These are phyloP conservation scores for Tilletiaria anomala DNA, from an alignment of 1,284 basidiomycete species.

Conservation along the genomic window DNA sequence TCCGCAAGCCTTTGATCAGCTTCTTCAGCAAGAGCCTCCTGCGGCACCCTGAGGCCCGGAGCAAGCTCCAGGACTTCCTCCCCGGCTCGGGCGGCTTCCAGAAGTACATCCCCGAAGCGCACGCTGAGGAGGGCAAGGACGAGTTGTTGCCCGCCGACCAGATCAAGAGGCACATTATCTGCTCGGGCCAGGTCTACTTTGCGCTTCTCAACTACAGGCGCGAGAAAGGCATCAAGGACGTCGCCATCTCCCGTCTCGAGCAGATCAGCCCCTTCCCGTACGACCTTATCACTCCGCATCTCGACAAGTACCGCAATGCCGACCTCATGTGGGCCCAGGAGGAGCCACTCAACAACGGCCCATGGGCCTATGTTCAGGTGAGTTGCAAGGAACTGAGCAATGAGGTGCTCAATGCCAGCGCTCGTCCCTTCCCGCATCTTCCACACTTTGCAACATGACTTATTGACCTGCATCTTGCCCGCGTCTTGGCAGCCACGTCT, in stretches of 20 bases:
- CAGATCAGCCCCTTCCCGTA: conserved; percentile 1
- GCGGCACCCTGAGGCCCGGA: conserved; percentile 81
- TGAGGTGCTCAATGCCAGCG: too few species aligned
- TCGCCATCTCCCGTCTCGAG: conserved; percentile 56
- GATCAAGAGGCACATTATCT: conserved; percentile 72
- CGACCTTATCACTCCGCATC: conserved; percentile 45
- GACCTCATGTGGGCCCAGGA: conserved; percentile 47
- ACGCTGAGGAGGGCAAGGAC: conserved; percentile 47
- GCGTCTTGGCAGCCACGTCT: too few species aligned
- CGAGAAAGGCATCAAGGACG: conserved; percentile 46
- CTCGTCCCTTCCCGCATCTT: too few species aligned
- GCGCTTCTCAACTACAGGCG: conserved; percentile 59
- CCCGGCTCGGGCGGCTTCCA: conserved; percentile 72
- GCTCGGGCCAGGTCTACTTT: conserved; percentile 75
- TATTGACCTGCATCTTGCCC: too few species aligned
- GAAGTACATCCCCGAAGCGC: conserved; percentile 75
- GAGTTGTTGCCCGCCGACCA: conserved; percentile 65
- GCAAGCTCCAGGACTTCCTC: conserved; percentile 69
- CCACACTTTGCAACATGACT: too few species aligned
- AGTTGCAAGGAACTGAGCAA: too few species aligned
- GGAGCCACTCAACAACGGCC: conserved; percentile 71
- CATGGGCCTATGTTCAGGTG: conserved; percentile 61
- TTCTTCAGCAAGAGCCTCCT: conserved; percentile 96
- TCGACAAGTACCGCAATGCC: conserved; percentile 58
- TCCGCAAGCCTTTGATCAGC: conserved; percentile 47